Base-by-base conservation (phyloP, 306 rosid genomes). In the Luffa acutangula region DNA sequence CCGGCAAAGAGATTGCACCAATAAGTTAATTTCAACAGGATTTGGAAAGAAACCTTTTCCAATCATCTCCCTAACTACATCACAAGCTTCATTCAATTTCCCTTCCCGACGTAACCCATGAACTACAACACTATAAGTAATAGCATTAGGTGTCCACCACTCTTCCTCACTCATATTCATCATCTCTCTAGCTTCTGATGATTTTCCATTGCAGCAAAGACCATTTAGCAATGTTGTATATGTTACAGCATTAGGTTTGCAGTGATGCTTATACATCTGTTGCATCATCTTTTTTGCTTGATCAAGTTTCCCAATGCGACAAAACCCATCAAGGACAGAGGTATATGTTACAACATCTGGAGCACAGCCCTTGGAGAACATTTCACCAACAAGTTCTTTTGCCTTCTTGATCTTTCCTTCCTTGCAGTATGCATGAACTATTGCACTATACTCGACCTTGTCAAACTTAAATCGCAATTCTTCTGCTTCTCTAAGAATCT, bases 331-430 rank as follows among this genome's bases (percentile, higher is more conserved):
- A 17, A 91, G 82, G 77, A 92, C 90, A 52, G 97, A 66, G 85
- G 93, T 92, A 73, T 91, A 89, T 49, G 97, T 95, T 78, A 91
- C 97, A 46, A 92, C 98, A 86, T 95, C 97, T 49, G 98, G 97
- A 74, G 54, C 81, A 86, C 93, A 91, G 58, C 92, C 93, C 79
- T 83, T 88, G 13, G 80, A 81, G 80, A 88, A 85, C 98, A 94
- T 94, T 78, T 87, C 81, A 59, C 65, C 85, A 73, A 92, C 93
- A 81, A 94, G 82, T 83, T 84, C 89, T 84, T 88, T 92, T 49
- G 96, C 95, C 80, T 82, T 88, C 21, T 43, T 90, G n/a, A 88
- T 82, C 80, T 82, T 87, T 67, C 93, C 91, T 6, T 69, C 82
- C 84, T 91, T 91, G 83, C 93, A 89, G 74, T 87, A 95, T 3